These are phyloP conservation scores for Neofusicoccum parvum DNA, from an alignment of 2,329 filamentous ascomycete species.

Conservation along the genomic window DNA sequence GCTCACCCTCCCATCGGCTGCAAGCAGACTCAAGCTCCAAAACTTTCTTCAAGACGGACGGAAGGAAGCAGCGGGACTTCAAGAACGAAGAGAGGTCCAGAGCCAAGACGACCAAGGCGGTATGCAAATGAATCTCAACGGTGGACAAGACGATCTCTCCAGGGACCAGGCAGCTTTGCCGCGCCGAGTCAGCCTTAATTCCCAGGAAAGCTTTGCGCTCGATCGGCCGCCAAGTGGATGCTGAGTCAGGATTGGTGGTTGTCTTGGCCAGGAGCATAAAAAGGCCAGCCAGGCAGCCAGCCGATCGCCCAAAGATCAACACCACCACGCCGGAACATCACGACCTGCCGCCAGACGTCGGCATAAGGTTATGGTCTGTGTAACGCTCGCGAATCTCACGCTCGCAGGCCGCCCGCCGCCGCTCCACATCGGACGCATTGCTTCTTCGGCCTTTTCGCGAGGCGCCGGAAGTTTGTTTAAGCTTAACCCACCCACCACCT, in stretches of 20 bases:
- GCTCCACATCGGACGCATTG: neutral
- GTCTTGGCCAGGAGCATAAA: too few relatives aligned
- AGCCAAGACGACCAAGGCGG: neutral
- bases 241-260: neutral
- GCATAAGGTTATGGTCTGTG: conserved; percentile 18
- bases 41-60: too few relatives aligned
- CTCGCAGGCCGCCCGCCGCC: neutral
- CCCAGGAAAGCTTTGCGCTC: neutral
- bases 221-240: neutral
- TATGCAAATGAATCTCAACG: neutral
- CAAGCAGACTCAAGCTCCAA: too few relatives aligned
- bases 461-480: too few relatives aligned
- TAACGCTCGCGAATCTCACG: neutral
- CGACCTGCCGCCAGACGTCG: neutral
- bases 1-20: too few relatives aligned
- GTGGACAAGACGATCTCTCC: neutral
- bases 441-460: neutral
- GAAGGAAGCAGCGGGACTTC: too few relatives aligned
- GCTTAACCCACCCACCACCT: too few relatives aligned
- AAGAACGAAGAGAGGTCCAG: neutral
- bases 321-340: neutral
- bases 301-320: neutral
- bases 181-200: neutral
- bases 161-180: neutral
- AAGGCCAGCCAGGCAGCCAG: too few relatives aligned